Percentiles rank a stretch among this genome's conserved stretches.
Evolutionary conservation across 257 asterid species (phyloP).

Genomic region (Coffea eugenioides): DNA sequence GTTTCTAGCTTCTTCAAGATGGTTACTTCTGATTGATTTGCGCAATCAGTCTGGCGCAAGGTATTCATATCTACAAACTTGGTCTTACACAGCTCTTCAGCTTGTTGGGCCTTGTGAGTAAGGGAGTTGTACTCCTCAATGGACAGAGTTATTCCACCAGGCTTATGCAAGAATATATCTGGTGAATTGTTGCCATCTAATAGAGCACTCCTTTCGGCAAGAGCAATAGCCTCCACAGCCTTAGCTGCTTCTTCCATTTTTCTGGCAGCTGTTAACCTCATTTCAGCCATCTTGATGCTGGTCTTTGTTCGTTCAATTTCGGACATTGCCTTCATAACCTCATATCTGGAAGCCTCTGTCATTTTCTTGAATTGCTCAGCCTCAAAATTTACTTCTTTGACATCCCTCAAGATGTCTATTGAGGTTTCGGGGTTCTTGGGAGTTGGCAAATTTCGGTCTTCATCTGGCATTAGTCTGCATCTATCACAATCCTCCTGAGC

Average conservation of each 20-base stretch:
- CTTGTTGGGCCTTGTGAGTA: constrained; percentile 50
- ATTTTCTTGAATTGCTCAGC: constrained; percentile 80
- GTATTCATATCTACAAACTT: constrained; percentile 51
- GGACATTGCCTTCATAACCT: constrained; percentile 78
- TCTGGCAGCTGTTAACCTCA: constrained; percentile 86
- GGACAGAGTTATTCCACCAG: constrained; percentile 60
- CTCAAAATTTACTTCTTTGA: constrained; percentile 43
- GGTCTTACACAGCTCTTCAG: constrained; percentile 59
- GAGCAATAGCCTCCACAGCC: constrained; percentile 75
- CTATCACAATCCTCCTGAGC: constrained; percentile 15
- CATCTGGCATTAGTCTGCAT: not conserved
- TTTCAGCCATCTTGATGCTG: constrained; percentile 83
- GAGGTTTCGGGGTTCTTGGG: constrained; percentile 13
- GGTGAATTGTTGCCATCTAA: constrained; percentile 21
- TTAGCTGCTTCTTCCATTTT: constrained; percentile 93
- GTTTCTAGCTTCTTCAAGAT: constrained; percentile 51
- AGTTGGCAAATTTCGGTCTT: constrained; percentile 6
- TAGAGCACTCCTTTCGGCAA: constrained; percentile 41
- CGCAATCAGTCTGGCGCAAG: constrained; percentile 14
- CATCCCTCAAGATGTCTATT: constrained; percentile 15
- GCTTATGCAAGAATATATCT: constrained; percentile 15
- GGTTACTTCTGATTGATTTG: constrained; percentile 37
- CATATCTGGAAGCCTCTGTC: constrained; percentile 87
- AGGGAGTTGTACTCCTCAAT: constrained; percentile 67
- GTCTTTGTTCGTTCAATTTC: constrained; percentile 82